A percentile compares a stretch with the other conserved stretches of the same genome.
Conservation (phyloP, 108 stramenopile species). For the Thalassiosira profunda region DNA sequence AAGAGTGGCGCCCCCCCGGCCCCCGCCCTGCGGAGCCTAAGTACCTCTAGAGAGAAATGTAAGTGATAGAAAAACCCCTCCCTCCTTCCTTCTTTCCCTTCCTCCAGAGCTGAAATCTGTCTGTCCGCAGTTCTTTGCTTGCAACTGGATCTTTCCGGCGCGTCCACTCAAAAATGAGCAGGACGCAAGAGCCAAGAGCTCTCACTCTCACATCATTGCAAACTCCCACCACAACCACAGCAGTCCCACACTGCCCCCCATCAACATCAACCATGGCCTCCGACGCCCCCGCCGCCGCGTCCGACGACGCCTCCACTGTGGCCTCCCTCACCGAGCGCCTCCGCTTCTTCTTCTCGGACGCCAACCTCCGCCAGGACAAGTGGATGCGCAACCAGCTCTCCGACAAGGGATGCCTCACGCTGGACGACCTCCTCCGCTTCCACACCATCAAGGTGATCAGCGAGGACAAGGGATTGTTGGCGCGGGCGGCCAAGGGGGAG, state of each 20-base stretch:
- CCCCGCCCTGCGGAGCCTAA: no score
- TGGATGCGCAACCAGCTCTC: constrained; percentile 80
- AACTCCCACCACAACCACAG: no score
- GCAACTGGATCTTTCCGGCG: no score
- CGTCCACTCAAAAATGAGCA: no score
- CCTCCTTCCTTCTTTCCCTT: neutral
- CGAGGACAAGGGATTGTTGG: constrained; percentile 51
- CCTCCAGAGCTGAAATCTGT: neutral
- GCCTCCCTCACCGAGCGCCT: constrained; percentile 70
- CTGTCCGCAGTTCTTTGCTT: no score
- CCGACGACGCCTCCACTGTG: neutral
- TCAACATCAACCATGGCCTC: neutral
- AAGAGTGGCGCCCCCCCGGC: no score
- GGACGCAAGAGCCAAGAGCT: no score
- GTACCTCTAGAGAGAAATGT: no score
- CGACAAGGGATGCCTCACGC: constrained; percentile 49
- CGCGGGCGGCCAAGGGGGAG: no score
- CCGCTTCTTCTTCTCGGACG: constrained; percentile 91
- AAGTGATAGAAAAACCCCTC: no score
- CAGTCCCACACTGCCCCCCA: no score
- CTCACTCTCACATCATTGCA: no score
- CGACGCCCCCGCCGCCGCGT: neutral
- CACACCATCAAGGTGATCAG: constrained; percentile 78
- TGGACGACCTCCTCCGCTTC: constrained; percentile 72
- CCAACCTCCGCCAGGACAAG: constrained; percentile 84